Percentiles rank a stretch among this genome's conserved stretches.
phyloP scores from a whole-genome alignment of 1,284 basidiomycete genomes.

The Ceratobasidium sp. region DNA sequence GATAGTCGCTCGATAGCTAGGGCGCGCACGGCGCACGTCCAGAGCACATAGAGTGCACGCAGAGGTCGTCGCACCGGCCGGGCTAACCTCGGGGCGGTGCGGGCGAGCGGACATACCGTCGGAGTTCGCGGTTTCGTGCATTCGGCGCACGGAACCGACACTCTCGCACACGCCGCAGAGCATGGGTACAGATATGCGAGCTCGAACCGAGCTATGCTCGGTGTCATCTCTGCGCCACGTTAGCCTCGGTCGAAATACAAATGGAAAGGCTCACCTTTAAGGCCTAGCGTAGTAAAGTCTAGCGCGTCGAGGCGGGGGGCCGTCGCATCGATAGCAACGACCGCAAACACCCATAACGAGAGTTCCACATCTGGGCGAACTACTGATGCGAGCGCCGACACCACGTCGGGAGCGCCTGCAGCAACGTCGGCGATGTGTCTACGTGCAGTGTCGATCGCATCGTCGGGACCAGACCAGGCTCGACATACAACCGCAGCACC shows the following conservation, averaged over 20 bases:
- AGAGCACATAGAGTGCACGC: slow-evolving; percentile 24
- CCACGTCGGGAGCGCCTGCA: slow-evolving; percentile 26
- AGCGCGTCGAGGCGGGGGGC: slow-evolving; percentile 30
- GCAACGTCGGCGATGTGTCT: slow-evolving; percentile 57
- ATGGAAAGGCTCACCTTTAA: slow-evolving; percentile 22
- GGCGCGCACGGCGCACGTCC: slow-evolving; percentile 28
- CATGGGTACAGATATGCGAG: slow-evolving; percentile 30
- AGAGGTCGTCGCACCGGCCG: slow-evolving; percentile 29
- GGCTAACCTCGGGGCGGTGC: slow-evolving; percentile 1
- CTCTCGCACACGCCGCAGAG: slow-evolving; percentile 12
- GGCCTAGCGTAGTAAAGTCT: slow-evolving; percentile 23
- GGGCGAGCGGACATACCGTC: slow-evolving; percentile 18
- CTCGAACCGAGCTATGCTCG: slow-evolving; percentile 3
- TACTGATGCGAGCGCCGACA: slow-evolving; percentile 21
- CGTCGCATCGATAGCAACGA: slow-evolving; percentile 16
- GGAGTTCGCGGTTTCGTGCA: slow-evolving; percentile 37
- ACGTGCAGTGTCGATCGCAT: slow-evolving; percentile 66
- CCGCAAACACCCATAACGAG: slow-evolving; percentile 31
- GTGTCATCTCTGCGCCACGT: slow-evolving; percentile 29
- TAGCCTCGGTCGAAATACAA: slow-evolving; percentile 1
- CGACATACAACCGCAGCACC: slow-evolving; percentile 33
- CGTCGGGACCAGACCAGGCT: slow-evolving; percentile 40
- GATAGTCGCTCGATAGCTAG: slow-evolving; percentile 30
- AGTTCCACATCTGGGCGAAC: slow-evolving; percentile 30
- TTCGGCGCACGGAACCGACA: slow-evolving; percentile 16